These are phyloP conservation scores for Gardenia jasminoides DNA, from an alignment of 257 asterid genomes.

Conservation along the genomic window DNA sequence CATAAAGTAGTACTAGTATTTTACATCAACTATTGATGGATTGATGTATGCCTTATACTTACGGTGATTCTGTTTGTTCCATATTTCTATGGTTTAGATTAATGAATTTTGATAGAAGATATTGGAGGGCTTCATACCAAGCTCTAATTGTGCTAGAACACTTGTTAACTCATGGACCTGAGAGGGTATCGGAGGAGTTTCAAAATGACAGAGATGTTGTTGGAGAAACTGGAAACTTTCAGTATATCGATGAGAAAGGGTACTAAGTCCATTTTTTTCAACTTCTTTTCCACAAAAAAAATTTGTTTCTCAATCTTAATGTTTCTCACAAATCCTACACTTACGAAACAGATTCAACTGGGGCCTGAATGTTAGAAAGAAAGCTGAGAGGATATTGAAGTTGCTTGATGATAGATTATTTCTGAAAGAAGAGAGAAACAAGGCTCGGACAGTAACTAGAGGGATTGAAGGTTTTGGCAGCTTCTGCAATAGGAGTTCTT, in stretches of 20 bases:
- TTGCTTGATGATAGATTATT: constrained; percentile 61
- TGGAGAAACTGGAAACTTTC: constrained; percentile 52
- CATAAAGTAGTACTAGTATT: background rate
- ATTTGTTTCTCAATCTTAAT: background rate
- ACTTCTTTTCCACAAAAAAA: background rate
- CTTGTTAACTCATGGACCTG: constrained; percentile 93
- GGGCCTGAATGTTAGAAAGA: constrained; percentile 72
- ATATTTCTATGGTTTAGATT: constrained; percentile 38
- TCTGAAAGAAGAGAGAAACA: constrained; percentile 71
- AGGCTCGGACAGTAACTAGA: constrained; percentile 62
- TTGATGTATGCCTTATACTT: background rate
- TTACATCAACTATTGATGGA: background rate
- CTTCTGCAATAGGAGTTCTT: constrained; percentile 41
- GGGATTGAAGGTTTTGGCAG: constrained; percentile 91
- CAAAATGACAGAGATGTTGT: constrained; percentile 58
- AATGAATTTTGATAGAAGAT: constrained; percentile 51
- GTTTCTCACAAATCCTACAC: background rate
- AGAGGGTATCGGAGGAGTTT: constrained; percentile 77
- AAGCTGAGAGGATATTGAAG: constrained; percentile 63
- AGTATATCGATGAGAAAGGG: constrained; percentile 78
- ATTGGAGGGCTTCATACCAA: constrained; percentile 76
- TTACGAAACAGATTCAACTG: constrained; percentile 60
- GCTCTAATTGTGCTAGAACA: constrained; percentile 75
- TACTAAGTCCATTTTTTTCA: constrained; percentile 18
- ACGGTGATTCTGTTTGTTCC: background rate